A percentile compares a stretch with the other conserved stretches of the same genome.
These are phyloP conservation scores for Globisporangium lucens DNA, from an alignment of 352 stramenopile genomes.

Conservation along the genomic window DNA sequence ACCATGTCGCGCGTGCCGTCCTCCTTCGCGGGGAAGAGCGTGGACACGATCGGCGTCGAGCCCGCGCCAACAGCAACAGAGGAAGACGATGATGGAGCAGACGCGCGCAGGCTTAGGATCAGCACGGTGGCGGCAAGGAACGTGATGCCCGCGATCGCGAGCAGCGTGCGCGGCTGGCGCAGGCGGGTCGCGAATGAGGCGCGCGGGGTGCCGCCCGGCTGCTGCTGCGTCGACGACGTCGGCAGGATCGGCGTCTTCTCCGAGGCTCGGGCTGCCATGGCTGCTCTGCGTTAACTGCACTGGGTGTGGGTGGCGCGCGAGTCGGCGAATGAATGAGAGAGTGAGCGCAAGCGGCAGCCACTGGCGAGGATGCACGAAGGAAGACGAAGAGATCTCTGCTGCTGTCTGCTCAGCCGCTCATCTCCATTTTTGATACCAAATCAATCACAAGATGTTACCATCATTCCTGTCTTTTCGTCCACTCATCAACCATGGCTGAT, in stretches of 20 bases:
- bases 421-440: background rate
- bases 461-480: background rate
- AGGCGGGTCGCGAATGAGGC: background rate
- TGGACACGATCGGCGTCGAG: background rate
- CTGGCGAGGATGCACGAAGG: background rate
- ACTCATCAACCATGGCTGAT: background rate
- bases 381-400: background rate
- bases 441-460: background rate
- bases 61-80: background rate
- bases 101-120: background rate
- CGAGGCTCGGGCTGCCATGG: background rate
- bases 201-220: background rate
- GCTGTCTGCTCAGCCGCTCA: background rate
- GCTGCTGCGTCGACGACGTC: background rate
- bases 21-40: background rate
- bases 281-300: background rate
- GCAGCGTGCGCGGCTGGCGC: background rate
- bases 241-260: background rate
- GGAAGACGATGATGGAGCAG: background rate
- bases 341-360: background rate
- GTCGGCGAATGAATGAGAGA: background rate
- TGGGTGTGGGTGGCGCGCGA: background rate
- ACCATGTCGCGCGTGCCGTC: slow-evolving; percentile 47
- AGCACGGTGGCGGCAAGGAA: background rate
- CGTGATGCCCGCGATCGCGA: background rate